Evolutionary conservation across 176 grass and related monocot species (phyloP).

Genomic region (maize (Zea mays)): Zm-B73-REFERENCE-NAM-5.0 NC_050103.1:97207001-97207500

Average conservation of each 20-base stretch:
- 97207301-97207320: too few species aligned
- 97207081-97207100: too few species aligned
- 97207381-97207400: slow-evolving; percentile 38
- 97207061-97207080: too few species aligned
- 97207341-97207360: too few species aligned
- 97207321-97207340: too few species aligned
- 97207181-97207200: slow-evolving; percentile 56
- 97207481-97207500: slow-evolving; percentile 28
- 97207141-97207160: too few species aligned
- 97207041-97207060: too few species aligned
- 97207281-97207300: too few species aligned
- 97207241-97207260: slow-evolving; percentile 10
- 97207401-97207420: slow-evolving; percentile 51
- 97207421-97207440: slow-evolving; percentile 61
- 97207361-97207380: too few species aligned
- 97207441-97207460: slow-evolving; percentile 32
- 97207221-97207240: slow-evolving; percentile 45
- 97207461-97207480: slow-evolving; percentile 16
- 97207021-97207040: too few species aligned
- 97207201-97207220: slow-evolving; percentile 54
- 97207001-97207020: too few species aligned
- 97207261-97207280: slow-evolving; percentile 43
- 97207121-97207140: slow-evolving; percentile 45
- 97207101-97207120: too few species aligned
- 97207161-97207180: slow-evolving; percentile 53